Percentiles rank a stretch among this genome's conserved stretches.
phyloP scores from a whole-genome alignment of 495 filamentous ascomycete species.

The Annulohypoxylon moriforme region DNA sequence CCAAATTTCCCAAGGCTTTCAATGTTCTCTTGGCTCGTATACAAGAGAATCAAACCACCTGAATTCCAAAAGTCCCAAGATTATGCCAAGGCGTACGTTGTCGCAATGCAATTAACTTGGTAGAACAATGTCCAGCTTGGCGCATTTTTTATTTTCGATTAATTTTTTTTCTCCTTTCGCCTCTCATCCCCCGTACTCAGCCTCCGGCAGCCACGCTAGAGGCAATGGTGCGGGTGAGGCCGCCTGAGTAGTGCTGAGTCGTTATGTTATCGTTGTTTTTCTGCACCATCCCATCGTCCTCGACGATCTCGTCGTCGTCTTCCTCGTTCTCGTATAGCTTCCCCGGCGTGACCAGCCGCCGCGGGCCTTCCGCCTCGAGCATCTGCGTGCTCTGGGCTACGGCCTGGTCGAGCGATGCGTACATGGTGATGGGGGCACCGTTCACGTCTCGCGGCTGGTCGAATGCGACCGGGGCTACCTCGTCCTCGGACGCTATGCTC shows the following conservation, averaged over 20 bases:
- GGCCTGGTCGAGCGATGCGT: slow-evolving; percentile 47
- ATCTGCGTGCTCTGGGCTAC: slow-evolving; percentile 39
- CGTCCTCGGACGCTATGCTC: slow-evolving; percentile 44
- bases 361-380: slow-evolving; percentile 31
- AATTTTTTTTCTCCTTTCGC: not conserved
- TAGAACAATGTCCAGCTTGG: slow-evolving; percentile 25
- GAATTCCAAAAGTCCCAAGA: slow-evolving; percentile 29
- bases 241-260: not conserved
- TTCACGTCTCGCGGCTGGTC: slow-evolving; percentile 42
- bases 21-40: slow-evolving; percentile 21
- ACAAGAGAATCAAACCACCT: not conserved
- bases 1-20: not conserved
- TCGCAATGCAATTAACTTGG: slow-evolving; percentile 25
- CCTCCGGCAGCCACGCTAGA: slow-evolving; percentile 14
- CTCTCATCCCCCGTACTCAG: not conserved
- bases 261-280: not conserved
- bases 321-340: slow-evolving; percentile 54
- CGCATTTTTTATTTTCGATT: not conserved
- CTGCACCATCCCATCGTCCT: slow-evolving; percentile 27
- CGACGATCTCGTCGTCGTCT: slow-evolving; percentile 50
- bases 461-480: slow-evolving; percentile 21
- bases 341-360: slow-evolving; percentile 45
- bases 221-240: not conserved
- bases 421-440: slow-evolving; percentile 46
- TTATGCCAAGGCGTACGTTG: slow-evolving; percentile 33